Conservation (phyloP, 371 early-diverging fungal genomes). For the Phascolomyces articulosus region DNA sequence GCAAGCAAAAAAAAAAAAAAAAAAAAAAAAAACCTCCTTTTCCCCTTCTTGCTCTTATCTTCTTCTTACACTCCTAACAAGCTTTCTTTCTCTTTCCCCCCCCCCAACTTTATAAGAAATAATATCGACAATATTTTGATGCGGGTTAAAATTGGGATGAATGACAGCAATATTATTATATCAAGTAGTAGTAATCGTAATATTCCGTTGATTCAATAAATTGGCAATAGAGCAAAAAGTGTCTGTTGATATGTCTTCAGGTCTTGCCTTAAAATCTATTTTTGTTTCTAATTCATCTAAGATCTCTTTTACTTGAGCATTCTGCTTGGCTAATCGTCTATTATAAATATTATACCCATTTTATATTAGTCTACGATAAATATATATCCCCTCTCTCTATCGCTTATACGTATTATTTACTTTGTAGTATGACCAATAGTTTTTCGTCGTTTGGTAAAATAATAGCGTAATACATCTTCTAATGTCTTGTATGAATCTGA, state of each 20-base stretch:
- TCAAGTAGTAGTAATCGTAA: background rate
- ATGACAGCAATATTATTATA: too few species aligned
- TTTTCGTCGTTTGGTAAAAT: conserved; percentile 77
- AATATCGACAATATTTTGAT: too few species aligned
- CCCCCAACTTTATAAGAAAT: too few species aligned
- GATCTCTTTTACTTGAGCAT: conserved; percentile 27
- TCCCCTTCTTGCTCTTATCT: too few species aligned
- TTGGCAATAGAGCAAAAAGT: conserved; percentile 56
- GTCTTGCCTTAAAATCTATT: conserved; percentile 57
- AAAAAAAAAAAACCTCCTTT: too few species aligned
- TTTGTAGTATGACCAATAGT: conserved; percentile 69
- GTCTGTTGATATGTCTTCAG: conserved; percentile 63
- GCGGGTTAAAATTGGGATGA: too few species aligned
- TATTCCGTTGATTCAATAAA: conserved; percentile 32
- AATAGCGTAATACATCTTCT: conserved; percentile 69
- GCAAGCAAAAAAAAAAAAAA: too few species aligned
- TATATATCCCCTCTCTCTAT: too few species aligned
- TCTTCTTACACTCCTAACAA: too few species aligned
- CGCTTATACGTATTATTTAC: too few species aligned
- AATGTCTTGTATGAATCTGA: conserved; percentile 33
- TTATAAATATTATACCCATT: background rate
- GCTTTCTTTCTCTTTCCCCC: too few species aligned
- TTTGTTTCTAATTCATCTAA: conserved; percentile 48
- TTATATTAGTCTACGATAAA: background rate
- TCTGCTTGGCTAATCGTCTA: conserved; percentile 36